Conservation (phyloP, 164 flowering plant species). For the Chloranthus sessilifolius region DNA sequence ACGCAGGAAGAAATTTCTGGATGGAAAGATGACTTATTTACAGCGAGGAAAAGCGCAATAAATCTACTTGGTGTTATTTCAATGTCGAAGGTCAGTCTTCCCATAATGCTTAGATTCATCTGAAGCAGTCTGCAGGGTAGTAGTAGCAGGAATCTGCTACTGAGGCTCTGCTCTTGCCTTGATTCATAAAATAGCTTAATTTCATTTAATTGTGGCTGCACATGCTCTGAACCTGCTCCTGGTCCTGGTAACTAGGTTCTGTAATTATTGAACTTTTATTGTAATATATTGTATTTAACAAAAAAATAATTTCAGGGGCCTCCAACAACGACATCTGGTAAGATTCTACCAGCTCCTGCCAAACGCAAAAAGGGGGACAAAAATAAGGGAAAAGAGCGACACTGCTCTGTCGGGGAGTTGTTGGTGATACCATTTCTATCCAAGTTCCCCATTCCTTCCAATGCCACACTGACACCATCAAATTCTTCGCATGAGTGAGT, state of each 20-base stretch:
- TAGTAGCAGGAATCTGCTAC: too few relatives aligned
- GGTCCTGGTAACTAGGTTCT: too few relatives aligned
- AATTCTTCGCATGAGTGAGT: slow-evolving; percentile 46
- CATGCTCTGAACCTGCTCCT: too few relatives aligned
- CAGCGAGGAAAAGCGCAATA: slow-evolving; percentile 80
- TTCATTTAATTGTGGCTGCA: too few relatives aligned
- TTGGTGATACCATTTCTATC: slow-evolving; percentile 76
- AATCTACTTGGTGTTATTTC: slow-evolving; percentile 82
- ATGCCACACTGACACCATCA: slow-evolving; percentile 23
- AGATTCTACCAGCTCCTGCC: slow-evolving; percentile 29
- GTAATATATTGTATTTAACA: too few relatives aligned
- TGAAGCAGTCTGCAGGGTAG: too few relatives aligned
- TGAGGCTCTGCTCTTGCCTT: too few relatives aligned
- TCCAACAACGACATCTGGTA: slow-evolving; percentile 26
- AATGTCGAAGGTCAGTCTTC: slow-evolving; percentile 56
- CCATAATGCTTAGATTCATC: too few relatives aligned
- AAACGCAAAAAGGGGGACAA: slow-evolving; percentile 77
- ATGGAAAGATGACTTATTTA: slow-evolving; percentile 70
- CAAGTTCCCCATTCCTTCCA: slow-evolving; percentile 61
- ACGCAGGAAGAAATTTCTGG: slow-evolving; percentile 76
- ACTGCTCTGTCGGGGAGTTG: slow-evolving; percentile 56
- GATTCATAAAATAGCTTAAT: too few relatives aligned
- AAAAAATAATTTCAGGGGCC: slow-evolving; percentile 66
- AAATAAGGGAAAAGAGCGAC: slow-evolving; percentile 37
- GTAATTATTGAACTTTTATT: too few relatives aligned